phyloP scores from a whole-genome alignment of 495 filamentous ascomycete genomes.

The Aspergillus nanangensis region DNA sequence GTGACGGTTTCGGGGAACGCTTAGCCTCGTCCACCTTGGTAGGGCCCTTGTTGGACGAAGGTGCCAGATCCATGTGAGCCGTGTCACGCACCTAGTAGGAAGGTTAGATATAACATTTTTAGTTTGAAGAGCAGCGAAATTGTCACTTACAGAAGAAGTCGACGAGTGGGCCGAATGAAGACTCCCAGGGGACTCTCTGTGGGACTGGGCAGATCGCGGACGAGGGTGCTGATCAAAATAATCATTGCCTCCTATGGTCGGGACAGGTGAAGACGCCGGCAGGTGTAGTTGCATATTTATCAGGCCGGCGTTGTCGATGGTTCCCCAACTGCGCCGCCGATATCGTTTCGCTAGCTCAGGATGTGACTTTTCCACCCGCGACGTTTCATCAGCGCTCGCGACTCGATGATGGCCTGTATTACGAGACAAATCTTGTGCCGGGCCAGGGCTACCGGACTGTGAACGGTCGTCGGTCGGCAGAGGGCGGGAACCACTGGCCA shows the following conservation, averaged over 20 bases:
- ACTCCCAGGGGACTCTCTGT: slow-evolving; percentile 56
- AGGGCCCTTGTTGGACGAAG: slow-evolving; percentile 50
- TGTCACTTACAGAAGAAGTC: slow-evolving; percentile 54
- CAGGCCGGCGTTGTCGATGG: slow-evolving; percentile 58
- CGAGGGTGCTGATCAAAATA: slow-evolving; percentile 34
- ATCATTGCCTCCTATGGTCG: slow-evolving; percentile 24
- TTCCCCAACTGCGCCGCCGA: slow-evolving; percentile 78
- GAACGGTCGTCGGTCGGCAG: too few species aligned
- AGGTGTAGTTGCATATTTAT: slow-evolving; percentile 36
- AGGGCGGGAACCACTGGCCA: slow-evolving; percentile 14
- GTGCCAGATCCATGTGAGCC: slow-evolving; percentile 7
- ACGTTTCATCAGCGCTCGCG: slow-evolving; percentile 52
- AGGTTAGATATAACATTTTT: background rate
- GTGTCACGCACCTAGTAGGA: slow-evolving; percentile 12
- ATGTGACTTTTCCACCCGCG: slow-evolving; percentile 32
- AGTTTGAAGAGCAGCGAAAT: too few species aligned
- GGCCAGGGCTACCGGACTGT: too few species aligned
- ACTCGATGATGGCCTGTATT: slow-evolving; percentile 32
- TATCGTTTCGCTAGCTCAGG: slow-evolving; percentile 71
- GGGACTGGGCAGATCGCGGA: slow-evolving; percentile 52
- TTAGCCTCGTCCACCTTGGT: slow-evolving; percentile 69
- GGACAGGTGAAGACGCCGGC: slow-evolving; percentile 23
- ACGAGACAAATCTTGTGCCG: slow-evolving; percentile 8
- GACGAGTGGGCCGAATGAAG: slow-evolving; percentile 45
- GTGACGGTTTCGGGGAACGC: slow-evolving; percentile 73